Conservation (phyloP, 257 asterid genomes). For the Oldenlandia corymbosa region DNA sequence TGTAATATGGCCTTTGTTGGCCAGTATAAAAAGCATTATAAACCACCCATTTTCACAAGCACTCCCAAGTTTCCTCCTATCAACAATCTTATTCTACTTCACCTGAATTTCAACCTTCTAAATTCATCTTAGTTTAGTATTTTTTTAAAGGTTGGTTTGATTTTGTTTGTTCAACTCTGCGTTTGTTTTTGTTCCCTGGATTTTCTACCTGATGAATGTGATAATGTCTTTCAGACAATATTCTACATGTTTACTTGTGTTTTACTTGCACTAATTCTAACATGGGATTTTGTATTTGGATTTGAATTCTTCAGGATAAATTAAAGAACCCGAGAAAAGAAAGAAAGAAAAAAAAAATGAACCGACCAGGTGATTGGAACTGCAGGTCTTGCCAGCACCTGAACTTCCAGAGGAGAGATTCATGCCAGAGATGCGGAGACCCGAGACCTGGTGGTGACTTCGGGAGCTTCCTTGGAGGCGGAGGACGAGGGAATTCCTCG, state of each 20-base stretch:
- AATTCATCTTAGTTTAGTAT: too few species aligned
- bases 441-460: conserved; percentile 56
- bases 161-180: background rate
- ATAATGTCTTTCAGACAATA: too few species aligned
- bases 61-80: conserved; percentile 26
- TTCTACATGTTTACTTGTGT: too few species aligned
- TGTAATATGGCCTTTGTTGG: too few species aligned
- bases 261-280: too few species aligned
- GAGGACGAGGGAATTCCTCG: conserved; percentile 40
- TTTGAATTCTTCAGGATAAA: conserved; percentile 1
- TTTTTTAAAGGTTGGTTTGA: too few species aligned
- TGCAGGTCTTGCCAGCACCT: conserved; percentile 94
- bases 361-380: conserved; percentile 98
- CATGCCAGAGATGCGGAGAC: conserved; percentile 94
- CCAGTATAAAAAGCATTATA: conserved; percentile 54
- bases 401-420: conserved; percentile 89
- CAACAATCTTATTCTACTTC: conserved; percentile 11
- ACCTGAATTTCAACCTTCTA: too few species aligned
- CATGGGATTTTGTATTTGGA: background rate
- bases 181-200: background rate
- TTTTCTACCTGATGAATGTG: background rate
- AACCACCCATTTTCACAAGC: conserved; percentile 27
- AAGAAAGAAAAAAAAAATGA: too few species aligned
- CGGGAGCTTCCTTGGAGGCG: conserved; percentile 42
- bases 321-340: too few species aligned